A percentile compares a stretch with the other conserved stretches of the same genome.
These are phyloP conservation scores for Pichia rugopelliculosa DNA, from an alignment of 805 yeast genomes.

Conservation along the genomic window DNA sequence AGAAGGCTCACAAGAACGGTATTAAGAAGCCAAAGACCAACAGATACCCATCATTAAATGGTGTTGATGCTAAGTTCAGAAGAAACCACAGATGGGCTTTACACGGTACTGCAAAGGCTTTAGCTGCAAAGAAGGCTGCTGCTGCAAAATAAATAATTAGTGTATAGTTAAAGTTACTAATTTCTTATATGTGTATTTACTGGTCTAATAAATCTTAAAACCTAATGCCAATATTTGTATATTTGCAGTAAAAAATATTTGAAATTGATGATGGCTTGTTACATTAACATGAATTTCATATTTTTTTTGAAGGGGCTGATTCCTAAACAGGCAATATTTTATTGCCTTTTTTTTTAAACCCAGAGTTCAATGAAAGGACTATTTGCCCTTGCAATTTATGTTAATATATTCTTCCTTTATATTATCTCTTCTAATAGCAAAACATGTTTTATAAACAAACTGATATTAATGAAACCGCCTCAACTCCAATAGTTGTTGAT, in stretches of 20 bases:
- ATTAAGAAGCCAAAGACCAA: conserved; percentile 97
- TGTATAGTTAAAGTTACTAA: neutral
- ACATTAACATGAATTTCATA: neutral
- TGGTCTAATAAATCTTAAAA: conserved; percentile 2
- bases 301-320: neutral
- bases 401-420: neutral
- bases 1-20: conserved; percentile 99
- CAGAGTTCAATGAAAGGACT: neutral
- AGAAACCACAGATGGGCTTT: conserved; percentile 99
- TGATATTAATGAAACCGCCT: neutral
- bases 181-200: conserved; percentile 1
- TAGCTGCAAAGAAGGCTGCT: conserved; percentile 56
- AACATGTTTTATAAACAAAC: neutral
- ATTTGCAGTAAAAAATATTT: no score
- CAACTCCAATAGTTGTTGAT: neutral
- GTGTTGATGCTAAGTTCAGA: conserved; percentile 98
- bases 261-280: neutral
- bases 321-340: neutral
- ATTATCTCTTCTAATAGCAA: neutral
- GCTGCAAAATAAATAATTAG: conserved; percentile 20
- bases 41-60: conserved; percentile 98
- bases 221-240: neutral
- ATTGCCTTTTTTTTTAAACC: neutral
- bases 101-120: conserved; percentile 93
- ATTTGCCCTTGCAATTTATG: neutral